Conservation (phyloP, 1,284 basidiomycete species). For the Cerioporus squamosus region DNA sequence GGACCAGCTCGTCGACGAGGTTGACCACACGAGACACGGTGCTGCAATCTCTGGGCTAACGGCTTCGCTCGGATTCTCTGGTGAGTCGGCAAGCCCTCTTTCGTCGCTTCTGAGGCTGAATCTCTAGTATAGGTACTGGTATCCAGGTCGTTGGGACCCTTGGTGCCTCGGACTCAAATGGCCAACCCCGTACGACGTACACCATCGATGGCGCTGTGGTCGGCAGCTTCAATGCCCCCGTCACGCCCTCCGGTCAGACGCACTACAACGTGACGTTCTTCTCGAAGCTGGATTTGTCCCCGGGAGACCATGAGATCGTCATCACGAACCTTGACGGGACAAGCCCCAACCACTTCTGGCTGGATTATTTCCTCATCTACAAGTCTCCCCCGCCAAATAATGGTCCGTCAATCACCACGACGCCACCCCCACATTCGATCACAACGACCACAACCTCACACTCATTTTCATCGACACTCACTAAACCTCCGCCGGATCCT, state of each 20-base stretch:
- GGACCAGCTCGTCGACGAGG: constrained; percentile 15
- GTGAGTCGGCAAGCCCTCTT: not conserved
- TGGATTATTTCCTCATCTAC: constrained; percentile 24
- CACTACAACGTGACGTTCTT: constrained; percentile 22
- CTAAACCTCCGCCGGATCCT: too few relatives aligned
- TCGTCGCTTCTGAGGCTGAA: not conserved
- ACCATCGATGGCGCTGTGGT: constrained; percentile 10
- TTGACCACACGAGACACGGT: constrained; percentile 19
- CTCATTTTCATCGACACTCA: too few relatives aligned
- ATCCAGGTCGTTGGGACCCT: constrained; percentile 15
- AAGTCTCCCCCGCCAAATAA: too few relatives aligned
- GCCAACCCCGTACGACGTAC: constrained; percentile 17
- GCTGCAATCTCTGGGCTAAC: constrained; percentile 1
- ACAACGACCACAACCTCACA: too few relatives aligned
- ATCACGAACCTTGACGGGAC: constrained; percentile 29
- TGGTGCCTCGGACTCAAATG: constrained; percentile 4
- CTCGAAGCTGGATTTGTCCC: constrained; percentile 9
- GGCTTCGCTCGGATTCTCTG: constrained; percentile 12
- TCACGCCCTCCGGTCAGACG: constrained; percentile 6
- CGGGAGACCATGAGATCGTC: constrained; percentile 11
- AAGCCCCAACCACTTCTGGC: constrained; percentile 22
- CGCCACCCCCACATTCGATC: too few relatives aligned
- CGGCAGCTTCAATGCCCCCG: constrained; percentile 14
- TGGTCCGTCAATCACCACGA: too few relatives aligned
- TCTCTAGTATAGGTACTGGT: constrained; percentile 6